Conservation (phyloP, 1,284 basidiomycete species). For the Thecaphora thlaspeos region DNA sequence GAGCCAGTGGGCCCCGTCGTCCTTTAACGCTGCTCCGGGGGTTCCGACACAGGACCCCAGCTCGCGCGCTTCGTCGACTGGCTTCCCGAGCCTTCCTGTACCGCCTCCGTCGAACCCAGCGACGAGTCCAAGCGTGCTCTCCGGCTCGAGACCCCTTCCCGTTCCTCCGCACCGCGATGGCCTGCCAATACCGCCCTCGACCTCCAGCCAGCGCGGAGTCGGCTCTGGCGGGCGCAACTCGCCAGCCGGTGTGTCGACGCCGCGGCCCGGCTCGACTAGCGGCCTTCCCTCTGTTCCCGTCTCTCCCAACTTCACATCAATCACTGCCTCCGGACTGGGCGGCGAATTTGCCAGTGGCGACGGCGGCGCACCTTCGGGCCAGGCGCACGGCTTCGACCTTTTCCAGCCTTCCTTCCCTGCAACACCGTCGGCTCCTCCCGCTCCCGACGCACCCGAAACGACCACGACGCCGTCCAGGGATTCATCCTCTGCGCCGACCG, state of each 20-base stretch:
- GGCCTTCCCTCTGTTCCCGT: too few species aligned
- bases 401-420: constrained; percentile 55
- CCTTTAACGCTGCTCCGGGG: neutral
- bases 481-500: too few species aligned
- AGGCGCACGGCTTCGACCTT: constrained; percentile 46
- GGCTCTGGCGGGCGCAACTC: constrained; percentile 11
- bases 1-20: neutral
- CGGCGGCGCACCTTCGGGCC: constrained; percentile 37
- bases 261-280: too few species aligned
- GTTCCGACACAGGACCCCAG: too few species aligned
- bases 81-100: too few species aligned
- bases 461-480: too few species aligned
- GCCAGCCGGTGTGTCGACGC: constrained; percentile 1
- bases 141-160: constrained; percentile 24
- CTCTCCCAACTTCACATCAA: neutral
- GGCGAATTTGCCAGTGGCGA: neutral
- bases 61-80: too few species aligned
- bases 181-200: constrained; percentile 15
- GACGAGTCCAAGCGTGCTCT: too few species aligned
- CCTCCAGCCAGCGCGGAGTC: too few species aligned
- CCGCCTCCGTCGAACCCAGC: too few species aligned
- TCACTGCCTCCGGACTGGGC: neutral
- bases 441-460: constrained; percentile 65
- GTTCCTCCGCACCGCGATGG: constrained; percentile 31
- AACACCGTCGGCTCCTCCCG: constrained; percentile 9